Percentiles rank a stretch among this genome's conserved stretches.
phyloP scores from a whole-genome alignment of 805 yeast genomes.

The Metschnikowia lunata region DNA sequence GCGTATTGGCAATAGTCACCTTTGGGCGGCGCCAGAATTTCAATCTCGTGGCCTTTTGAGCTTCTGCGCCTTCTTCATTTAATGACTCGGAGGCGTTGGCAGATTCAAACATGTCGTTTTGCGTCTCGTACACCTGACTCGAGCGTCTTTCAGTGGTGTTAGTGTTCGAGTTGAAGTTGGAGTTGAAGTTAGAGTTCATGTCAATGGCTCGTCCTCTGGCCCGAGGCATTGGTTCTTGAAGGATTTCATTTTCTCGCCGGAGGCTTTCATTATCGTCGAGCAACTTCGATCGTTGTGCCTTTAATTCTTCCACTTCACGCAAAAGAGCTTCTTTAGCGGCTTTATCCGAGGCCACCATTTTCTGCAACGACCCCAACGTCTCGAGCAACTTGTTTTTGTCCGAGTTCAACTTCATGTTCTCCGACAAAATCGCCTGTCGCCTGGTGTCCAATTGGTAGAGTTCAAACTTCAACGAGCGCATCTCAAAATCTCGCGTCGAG shows the following conservation, averaged over 20 bases:
- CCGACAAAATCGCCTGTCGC: conserved; percentile 22
- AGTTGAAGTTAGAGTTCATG: not conserved
- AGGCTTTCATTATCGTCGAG: conserved; percentile 18
- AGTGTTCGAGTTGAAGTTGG: not conserved
- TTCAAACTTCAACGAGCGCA: conserved; percentile 36
- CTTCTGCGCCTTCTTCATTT: conserved; percentile 22
- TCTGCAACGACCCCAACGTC: conserved; percentile 36
- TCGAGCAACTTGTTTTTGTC: conserved; percentile 30
- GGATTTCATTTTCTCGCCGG: conserved; percentile 2
- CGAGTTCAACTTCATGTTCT: conserved; percentile 22
- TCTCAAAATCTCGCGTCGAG: conserved; percentile 33
- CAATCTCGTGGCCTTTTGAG: conserved; percentile 41
- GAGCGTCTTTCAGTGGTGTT: not conserved
- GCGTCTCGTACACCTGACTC: conserved; percentile 8
- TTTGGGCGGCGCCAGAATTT: conserved; percentile 44
- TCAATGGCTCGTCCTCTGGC: not conserved
- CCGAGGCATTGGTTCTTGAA: conserved; percentile 1
- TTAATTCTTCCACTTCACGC: conserved; percentile 51
- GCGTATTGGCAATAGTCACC: conserved; percentile 19
- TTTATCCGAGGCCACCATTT: conserved; percentile 39
- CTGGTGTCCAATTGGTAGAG: conserved; percentile 31
- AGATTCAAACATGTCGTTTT: conserved; percentile 8
- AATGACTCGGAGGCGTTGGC: conserved; percentile 8
- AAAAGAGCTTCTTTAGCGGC: conserved; percentile 40
- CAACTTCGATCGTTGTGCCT: conserved; percentile 43